phyloP scores from a whole-genome alignment of 129 eudicot genomes.

The Erigeron canadensis region DNA sequence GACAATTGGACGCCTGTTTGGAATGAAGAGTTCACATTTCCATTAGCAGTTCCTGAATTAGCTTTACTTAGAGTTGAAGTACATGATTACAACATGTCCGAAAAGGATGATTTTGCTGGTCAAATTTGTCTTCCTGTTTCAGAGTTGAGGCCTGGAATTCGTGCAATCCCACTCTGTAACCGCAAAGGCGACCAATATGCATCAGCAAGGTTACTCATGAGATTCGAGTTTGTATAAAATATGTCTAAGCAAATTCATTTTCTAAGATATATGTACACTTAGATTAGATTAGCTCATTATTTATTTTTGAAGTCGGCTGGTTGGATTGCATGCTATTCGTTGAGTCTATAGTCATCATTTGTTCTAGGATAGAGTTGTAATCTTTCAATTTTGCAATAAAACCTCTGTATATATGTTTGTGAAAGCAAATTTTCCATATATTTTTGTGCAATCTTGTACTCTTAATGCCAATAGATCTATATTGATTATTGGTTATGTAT shows the following conservation, averaged over 20 bases:
- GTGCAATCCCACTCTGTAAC: constrained; percentile 61
- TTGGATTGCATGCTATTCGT: constrained; percentile 19
- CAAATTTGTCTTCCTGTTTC: constrained; percentile 79
- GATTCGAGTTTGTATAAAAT: constrained; percentile 51
- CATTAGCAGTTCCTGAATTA: constrained; percentile 72
- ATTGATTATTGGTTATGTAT: background rate
- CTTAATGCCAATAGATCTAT: background rate
- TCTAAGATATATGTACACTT: constrained; percentile 14
- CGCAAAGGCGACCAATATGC: constrained; percentile 58
- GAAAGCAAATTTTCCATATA: constrained; percentile 14
- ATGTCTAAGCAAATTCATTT: background rate
- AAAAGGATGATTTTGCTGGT: constrained; percentile 79
- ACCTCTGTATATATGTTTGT: constrained; percentile 17
- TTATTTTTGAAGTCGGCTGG: constrained; percentile 21
- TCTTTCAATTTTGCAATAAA: constrained; percentile 27
- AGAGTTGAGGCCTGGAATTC: constrained; percentile 70
- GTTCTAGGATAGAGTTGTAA: constrained; percentile 30
- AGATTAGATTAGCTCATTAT: constrained; percentile 25
- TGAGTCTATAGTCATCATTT: constrained; percentile 22
- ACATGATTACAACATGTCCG: constrained; percentile 57
- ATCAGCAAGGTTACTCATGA: constrained; percentile 74
- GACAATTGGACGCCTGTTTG: constrained; percentile 77
- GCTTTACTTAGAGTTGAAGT: constrained; percentile 82
- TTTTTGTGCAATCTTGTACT: constrained; percentile 15
- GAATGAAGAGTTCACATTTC: constrained; percentile 79